Evolutionary conservation across 2,329 filamentous ascomycete genomes (phyloP).

Genomic region (Aspergillus pseudoviridinutans): DNA sequence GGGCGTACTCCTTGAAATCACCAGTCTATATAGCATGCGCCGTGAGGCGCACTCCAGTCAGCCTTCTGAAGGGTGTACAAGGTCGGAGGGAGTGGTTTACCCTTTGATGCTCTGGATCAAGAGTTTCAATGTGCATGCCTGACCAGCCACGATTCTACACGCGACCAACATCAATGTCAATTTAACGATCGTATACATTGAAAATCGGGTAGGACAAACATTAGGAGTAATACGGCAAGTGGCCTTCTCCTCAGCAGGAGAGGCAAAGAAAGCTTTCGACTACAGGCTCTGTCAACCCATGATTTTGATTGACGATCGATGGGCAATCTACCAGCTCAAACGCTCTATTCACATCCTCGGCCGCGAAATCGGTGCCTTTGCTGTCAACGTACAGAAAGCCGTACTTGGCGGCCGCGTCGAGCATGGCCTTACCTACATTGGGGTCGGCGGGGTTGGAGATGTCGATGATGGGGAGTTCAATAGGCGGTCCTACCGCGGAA

Average conservation of each 20-base stretch:
- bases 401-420: slow-evolving; percentile 74
- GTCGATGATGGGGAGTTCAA: slow-evolving; percentile 75
- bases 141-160: slow-evolving; percentile 80
- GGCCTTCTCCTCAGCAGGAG: slow-evolving; percentile 67
- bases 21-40: slow-evolving; percentile 56
- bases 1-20: slow-evolving; percentile 78
- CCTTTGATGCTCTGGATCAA: slow-evolving; percentile 79
- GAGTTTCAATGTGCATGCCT: slow-evolving; percentile 78
- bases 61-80: slow-evolving; percentile 4
- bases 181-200: background rate
- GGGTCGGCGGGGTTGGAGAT: slow-evolving; percentile 61
- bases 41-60: slow-evolving; percentile 6
- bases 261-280: slow-evolving; percentile 70
- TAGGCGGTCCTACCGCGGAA: slow-evolving; percentile 18
- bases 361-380: slow-evolving; percentile 63
- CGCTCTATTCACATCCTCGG: slow-evolving; percentile 61
- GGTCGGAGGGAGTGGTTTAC: slow-evolving; percentile 42
- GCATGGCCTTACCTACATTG: slow-evolving; percentile 62
- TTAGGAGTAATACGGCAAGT: slow-evolving; percentile 68
- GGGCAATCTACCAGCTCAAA: slow-evolving; percentile 62
- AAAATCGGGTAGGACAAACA: slow-evolving; percentile 28
- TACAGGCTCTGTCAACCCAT: slow-evolving; percentile 29
- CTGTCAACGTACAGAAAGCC: slow-evolving; percentile 90
- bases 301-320: background rate
- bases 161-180: background rate